Evolutionary conservation across 2,329 filamentous ascomycete species (phyloP).

Genomic region (Macrophomina pseudophaseolina): DNA sequence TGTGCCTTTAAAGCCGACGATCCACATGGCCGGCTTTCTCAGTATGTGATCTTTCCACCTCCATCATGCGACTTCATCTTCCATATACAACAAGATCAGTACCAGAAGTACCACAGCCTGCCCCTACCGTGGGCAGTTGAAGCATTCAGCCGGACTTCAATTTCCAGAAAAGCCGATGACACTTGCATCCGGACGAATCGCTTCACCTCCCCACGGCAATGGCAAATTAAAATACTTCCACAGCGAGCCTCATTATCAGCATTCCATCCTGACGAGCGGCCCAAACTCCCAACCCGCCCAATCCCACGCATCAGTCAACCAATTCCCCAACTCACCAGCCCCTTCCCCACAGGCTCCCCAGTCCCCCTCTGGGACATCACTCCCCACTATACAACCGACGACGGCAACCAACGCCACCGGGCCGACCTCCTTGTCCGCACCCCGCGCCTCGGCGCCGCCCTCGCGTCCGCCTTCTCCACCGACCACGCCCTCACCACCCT

Average conservation of each 20-base stretch:
- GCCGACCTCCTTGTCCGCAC: slow-evolving; percentile 44
- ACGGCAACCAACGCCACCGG: slow-evolving; percentile 27
- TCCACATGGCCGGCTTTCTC: slow-evolving; percentile 52
- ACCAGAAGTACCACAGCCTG: not conserved
- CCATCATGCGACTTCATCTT: not conserved
- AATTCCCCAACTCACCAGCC: not conserved
- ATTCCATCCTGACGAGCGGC: no score
- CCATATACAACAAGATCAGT: not conserved
- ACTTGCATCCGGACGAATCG: no score
- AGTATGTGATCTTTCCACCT: slow-evolving; percentile 35
- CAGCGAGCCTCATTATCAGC: no score
- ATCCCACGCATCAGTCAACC: not conserved
- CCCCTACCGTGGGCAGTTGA: no score
- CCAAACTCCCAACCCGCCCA: no score
- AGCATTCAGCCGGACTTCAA: no score
- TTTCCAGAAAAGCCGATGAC: no score
- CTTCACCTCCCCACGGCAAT: no score
- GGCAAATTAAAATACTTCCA: no score
- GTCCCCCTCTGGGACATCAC: slow-evolving; percentile 45
- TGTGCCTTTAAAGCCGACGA: slow-evolving; percentile 44
- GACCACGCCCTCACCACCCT: not conserved
- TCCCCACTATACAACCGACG: slow-evolving; percentile 36
- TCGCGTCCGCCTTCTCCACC: slow-evolving; percentile 41
- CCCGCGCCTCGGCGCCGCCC: slow-evolving; percentile 39
- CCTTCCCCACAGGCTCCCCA: slow-evolving; percentile 34